Evolutionary conservation across 768 basidiomycete genomes (phyloP).

Genomic region (Termitomyces bulborhizus): DNA sequence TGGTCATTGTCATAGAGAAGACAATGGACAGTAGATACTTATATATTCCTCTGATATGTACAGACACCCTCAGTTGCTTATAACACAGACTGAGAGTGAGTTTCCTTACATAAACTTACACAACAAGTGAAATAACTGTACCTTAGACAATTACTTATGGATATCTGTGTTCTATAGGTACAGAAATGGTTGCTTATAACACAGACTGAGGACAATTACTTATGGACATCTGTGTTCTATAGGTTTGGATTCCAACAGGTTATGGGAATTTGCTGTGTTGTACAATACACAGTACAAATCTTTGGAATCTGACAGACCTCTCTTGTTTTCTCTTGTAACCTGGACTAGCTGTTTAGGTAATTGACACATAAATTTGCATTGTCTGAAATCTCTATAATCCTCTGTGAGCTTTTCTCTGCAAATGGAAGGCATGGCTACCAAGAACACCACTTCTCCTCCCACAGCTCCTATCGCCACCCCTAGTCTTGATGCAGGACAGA

Average conservation of each 20-base stretch:
- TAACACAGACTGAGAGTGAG: not conserved
- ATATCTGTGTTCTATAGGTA: not conserved
- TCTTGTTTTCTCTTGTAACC: not conserved
- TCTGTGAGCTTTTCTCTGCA: no score
- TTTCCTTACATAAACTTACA: not conserved
- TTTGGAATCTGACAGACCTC: not conserved
- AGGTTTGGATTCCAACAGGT: not conserved
- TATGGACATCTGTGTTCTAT: not conserved
- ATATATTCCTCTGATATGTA: no score
- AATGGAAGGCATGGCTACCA: no score
- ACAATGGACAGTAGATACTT: not conserved
- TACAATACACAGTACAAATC: not conserved
- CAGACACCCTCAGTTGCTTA: not conserved
- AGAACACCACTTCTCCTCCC: no score
- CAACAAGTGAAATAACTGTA: not conserved
- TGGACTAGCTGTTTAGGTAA: not conserved
- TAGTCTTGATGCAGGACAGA: no score
- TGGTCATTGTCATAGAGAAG: not conserved
- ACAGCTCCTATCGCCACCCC: no score
- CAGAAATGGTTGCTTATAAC: no score
- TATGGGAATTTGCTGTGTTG: not conserved
- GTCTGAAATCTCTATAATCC: no score
- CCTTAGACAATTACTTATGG: not conserved
- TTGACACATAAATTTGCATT: not conserved
- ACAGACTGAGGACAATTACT: not conserved